Evolutionary conservation across 1,284 basidiomycete species (phyloP).

Genomic region (Lentinus polychrous): DNA sequence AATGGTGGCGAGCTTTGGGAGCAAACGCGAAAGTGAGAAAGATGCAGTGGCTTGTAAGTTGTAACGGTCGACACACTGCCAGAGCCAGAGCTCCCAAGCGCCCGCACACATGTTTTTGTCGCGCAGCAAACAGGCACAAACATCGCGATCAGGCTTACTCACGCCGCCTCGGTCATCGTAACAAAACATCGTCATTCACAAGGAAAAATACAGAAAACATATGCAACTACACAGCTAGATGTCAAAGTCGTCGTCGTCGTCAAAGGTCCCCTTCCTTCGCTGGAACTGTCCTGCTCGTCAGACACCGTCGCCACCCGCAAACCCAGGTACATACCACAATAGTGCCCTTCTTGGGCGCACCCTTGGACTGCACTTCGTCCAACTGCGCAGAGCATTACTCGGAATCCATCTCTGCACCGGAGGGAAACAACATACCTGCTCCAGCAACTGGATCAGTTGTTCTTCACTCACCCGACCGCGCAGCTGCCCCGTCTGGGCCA

Average conservation of each 20-base stretch:
- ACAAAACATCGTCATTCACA: neutral
- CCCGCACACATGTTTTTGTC: no score
- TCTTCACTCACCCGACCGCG: conserved; percentile 80
- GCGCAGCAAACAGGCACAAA: conserved; percentile 12
- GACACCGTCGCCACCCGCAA: conserved; percentile 4
- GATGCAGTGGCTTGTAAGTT: neutral
- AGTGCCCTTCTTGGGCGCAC: conserved; percentile 49
- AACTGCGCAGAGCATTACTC: conserved; percentile 35
- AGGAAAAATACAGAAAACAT: neutral
- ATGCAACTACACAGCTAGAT: conserved; percentile 30
- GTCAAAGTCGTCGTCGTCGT: conserved; percentile 71
- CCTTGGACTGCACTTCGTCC: conserved; percentile 56
- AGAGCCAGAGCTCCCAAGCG: no score
- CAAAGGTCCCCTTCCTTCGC: conserved; percentile 57
- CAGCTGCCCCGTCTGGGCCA: conserved; percentile 92
- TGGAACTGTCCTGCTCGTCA: conserved; percentile 48
- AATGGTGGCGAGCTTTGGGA: conserved; percentile 5
- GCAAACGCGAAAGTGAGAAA: conserved; percentile 13
- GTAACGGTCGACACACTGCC: no score
- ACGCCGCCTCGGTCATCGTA: neutral
- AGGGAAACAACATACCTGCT: conserved; percentile 60
- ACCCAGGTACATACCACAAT: conserved; percentile 51
- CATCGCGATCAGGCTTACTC: neutral
- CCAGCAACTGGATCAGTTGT: conserved; percentile 86
- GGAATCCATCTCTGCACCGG: neutral